These are phyloP conservation scores for Daldinia sp. DNA, from an alignment of 2,329 filamentous ascomycete genomes.

Conservation along the genomic window DNA sequence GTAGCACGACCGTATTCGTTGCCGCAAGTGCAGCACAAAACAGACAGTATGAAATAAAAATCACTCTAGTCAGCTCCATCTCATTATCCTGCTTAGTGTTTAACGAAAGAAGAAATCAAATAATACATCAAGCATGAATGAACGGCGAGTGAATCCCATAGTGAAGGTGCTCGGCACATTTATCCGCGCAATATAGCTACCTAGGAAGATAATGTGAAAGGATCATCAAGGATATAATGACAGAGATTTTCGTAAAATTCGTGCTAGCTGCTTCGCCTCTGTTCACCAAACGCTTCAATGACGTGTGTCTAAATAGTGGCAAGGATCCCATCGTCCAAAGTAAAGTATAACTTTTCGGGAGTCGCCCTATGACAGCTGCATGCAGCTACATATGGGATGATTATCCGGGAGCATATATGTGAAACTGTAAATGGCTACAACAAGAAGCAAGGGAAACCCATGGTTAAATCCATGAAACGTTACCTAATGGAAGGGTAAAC, in stretches of 20 bases:
- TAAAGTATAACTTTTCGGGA: not conserved
- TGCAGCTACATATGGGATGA: not conserved
- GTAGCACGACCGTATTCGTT: too few relatives aligned
- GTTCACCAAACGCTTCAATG: not conserved
- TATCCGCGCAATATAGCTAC: too few relatives aligned
- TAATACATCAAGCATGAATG: too few relatives aligned
- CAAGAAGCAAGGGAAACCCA: too few relatives aligned
- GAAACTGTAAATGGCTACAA: not conserved
- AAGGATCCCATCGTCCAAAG: not conserved
- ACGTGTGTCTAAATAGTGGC: not conserved
- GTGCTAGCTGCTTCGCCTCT: not conserved
- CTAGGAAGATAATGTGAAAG: too few relatives aligned
- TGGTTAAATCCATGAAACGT: too few relatives aligned
- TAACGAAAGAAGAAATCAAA: not conserved
- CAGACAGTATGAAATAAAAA: too few relatives aligned
- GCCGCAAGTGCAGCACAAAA: too few relatives aligned
- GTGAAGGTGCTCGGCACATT: too few relatives aligned
- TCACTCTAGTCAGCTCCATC: constrained; percentile 54
- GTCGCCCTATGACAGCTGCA: not conserved
- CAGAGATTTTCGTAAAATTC: not conserved
- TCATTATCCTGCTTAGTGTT: not conserved
- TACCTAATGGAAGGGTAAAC: too few relatives aligned
- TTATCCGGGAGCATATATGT: not conserved
- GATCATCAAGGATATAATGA: not conserved
- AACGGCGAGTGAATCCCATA: too few relatives aligned